A percentile compares a stretch with the other conserved stretches of the same genome.
These are phyloP conservation scores for Phytopythium litorale DNA, from an alignment of 352 stramenopile genomes.

Conservation along the genomic window DNA sequence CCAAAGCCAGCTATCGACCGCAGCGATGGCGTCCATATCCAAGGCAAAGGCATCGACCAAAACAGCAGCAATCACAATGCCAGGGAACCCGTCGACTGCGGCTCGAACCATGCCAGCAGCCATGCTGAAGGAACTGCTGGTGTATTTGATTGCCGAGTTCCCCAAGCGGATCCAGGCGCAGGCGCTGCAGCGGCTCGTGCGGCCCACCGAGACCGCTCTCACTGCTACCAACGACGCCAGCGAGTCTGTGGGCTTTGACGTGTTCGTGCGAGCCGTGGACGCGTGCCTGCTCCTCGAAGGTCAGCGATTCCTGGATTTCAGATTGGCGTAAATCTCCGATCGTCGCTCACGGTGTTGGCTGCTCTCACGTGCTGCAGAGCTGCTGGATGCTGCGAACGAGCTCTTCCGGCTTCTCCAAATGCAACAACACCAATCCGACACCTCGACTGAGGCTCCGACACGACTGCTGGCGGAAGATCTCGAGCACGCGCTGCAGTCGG, in stretches of 20 bases:
- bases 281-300: constrained; percentile 4
- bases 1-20: not conserved
- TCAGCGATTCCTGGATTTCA: not conserved
- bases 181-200: not conserved
- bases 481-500: not conserved
- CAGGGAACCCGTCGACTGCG: not conserved
- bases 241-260: not conserved
- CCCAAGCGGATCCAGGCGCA: not conserved
- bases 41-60: not conserved
- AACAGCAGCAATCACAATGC: not conserved
- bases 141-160: not conserved
- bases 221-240: not conserved
- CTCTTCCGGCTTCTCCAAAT: not conserved
- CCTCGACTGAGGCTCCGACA: not conserved
- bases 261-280: not conserved
- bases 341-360: too few species aligned
- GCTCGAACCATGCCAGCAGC: not conserved
- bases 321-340: not conserved
- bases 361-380: not conserved
- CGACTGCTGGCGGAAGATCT: not conserved
- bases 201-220: not conserved
- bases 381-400: constrained; percentile 1
- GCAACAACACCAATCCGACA: not conserved
- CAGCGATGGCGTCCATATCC: not conserved
- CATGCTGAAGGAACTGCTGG: not conserved